Percentiles rank a stretch among this genome's conserved stretches.
Conservation (phyloP, 2,329 filamentous ascomycete species). For the Grosmannia penicillata region DNA sequence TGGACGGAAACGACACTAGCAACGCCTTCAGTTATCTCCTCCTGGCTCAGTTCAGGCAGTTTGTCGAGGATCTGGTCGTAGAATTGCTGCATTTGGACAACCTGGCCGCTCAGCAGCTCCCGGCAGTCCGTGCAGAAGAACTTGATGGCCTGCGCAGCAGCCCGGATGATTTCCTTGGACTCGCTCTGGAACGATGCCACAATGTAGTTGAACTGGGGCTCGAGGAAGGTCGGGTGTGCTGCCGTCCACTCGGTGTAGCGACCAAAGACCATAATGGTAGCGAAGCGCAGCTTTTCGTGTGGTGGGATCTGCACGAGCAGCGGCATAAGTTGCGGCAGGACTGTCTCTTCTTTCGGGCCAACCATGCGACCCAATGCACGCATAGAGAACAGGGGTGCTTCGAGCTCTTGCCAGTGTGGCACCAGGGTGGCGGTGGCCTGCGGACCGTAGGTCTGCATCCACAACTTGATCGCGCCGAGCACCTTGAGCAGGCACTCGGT, state of each 20-base stretch:
- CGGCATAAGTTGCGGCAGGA: constrained; percentile 84
- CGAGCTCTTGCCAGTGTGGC: constrained; percentile 90
- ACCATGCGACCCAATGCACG: constrained; percentile 96
- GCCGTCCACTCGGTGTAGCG: constrained; percentile 98
- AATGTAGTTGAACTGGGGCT: constrained; percentile 90
- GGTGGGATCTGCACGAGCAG: constrained; percentile 86
- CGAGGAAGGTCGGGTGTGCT: constrained; percentile 79
- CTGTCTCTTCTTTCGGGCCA: constrained; percentile 69
- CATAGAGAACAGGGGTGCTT: constrained; percentile 89
- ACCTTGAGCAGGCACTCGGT: constrained; percentile 84
- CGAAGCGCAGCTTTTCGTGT: constrained; percentile 96
- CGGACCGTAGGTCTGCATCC: constrained; percentile 70
- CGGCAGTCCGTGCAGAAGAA: constrained; percentile 96
- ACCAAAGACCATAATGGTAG: constrained; percentile 92
- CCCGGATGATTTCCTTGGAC: constrained; percentile 81
- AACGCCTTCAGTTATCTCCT: constrained; percentile 92
- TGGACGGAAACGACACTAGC: constrained; percentile 83
- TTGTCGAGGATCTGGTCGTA: constrained; percentile 82
- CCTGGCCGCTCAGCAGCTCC: constrained; percentile 68
- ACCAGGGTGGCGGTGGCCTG: constrained; percentile 62
- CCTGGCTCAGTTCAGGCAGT: constrained; percentile 73
- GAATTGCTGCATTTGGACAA: constrained; percentile 76
- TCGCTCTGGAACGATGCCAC: constrained; percentile 80
- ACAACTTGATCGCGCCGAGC: constrained; percentile 69
- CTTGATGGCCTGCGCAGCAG: constrained; percentile 85